Evolutionary conservation across 352 stramenopile genomes (phyloP).

Genomic region (Phytophthora europaea): DNA sequence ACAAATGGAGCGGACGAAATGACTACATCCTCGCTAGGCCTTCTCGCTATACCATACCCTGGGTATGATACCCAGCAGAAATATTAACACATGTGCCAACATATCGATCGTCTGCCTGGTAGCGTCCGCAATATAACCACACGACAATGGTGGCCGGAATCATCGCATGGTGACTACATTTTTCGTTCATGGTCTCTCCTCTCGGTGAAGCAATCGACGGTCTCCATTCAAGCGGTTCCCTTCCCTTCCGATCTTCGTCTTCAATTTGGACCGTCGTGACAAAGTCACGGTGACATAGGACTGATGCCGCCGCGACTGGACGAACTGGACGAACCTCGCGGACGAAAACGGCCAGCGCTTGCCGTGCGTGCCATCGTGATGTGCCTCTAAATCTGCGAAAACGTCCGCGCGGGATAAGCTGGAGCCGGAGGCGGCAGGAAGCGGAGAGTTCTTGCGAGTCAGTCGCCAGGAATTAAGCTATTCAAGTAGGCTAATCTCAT

Average conservation of each 20-base stretch:
- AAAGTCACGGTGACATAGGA: conserved; percentile 1
- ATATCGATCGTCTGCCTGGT: conserved; percentile 7
- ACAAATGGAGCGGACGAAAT: background rate
- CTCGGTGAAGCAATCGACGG: conserved; percentile 19
- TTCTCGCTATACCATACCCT: conserved; percentile 1
- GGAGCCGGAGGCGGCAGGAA: conserved; percentile 9
- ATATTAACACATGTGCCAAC: background rate
- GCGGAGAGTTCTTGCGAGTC: conserved; percentile 11
- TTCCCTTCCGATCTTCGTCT: conserved; percentile 7
- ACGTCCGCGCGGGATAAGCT: conserved; percentile 1
- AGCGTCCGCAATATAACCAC: conserved; percentile 1
- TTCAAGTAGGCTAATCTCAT: too few relatives aligned
- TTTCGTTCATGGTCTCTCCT: conserved; percentile 14
- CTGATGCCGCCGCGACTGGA: conserved; percentile 21
- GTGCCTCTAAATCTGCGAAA: conserved; percentile 25
- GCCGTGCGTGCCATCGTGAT: conserved; percentile 7
- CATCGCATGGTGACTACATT: background rate
- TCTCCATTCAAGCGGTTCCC: conserved; percentile 6
- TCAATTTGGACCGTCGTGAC: conserved; percentile 4
- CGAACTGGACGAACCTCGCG: conserved; percentile 6
- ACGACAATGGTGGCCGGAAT: conserved; percentile 1
- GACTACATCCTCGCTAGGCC: background rate
- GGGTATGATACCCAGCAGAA: too few relatives aligned
- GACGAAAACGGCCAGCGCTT: conserved; percentile 5
- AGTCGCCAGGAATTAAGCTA: background rate